These are phyloP conservation scores for Pseudopithomyces maydicus DNA, from an alignment of 2,329 filamentous ascomycete genomes.

Conservation along the genomic window DNA sequence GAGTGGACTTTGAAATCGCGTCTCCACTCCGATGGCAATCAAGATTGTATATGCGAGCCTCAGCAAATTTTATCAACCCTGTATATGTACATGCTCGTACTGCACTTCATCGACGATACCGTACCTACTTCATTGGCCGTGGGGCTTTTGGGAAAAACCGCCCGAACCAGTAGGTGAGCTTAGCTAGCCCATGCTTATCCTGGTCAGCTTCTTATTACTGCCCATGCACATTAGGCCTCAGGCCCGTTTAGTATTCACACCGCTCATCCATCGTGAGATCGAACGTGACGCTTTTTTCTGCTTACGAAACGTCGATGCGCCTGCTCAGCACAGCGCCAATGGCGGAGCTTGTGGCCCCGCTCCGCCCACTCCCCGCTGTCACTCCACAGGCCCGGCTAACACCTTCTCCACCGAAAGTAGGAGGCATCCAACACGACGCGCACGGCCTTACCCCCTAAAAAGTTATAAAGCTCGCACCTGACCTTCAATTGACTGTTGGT, in stretches of 20 bases:
- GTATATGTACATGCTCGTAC: neutral
- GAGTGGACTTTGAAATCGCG: neutral
- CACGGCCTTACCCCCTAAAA: neutral
- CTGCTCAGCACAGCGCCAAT: neutral
- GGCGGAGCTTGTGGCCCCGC: slow-evolving; percentile 6
- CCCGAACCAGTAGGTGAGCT: neutral
- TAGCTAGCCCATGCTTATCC: neutral
- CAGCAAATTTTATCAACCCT: neutral
- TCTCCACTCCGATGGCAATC: neutral
- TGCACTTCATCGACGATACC: neutral
- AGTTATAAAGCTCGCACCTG: neutral
- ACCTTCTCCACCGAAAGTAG: neutral
- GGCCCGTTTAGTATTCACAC: neutral
- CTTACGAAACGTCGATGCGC: neutral
- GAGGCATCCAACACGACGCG: neutral
- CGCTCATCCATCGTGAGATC: slow-evolving; percentile 12
- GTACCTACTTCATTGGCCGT: neutral
- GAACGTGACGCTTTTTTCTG: neutral
- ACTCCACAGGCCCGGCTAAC: neutral
- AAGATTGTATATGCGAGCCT: neutral
- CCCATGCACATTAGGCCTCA: neutral
- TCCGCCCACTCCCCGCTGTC: neutral
- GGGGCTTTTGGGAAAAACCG: neutral
- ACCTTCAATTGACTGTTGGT: neutral
- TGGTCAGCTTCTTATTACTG: neutral